Conservation (phyloP, 1,284 basidiomycete species). For the Ceratobasidium sp. region DNA sequence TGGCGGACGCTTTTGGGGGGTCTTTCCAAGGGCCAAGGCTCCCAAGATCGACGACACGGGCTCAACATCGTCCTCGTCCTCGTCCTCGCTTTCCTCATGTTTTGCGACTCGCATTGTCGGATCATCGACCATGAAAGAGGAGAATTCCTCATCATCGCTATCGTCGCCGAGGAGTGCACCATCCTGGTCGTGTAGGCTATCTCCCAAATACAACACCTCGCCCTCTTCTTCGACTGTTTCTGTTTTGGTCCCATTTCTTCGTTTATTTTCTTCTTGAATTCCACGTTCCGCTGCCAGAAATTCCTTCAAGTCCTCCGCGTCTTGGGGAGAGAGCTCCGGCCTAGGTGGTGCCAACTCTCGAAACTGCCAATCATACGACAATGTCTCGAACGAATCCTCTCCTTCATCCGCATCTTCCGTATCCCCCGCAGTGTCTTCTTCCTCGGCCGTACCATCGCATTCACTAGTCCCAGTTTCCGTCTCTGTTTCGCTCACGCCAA, state of each 20-base stretch:
- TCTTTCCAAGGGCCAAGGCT: conserved; percentile 24
- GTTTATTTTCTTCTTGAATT: conserved; percentile 34
- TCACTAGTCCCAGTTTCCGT: conserved; percentile 43
- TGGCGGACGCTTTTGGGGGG: neutral
- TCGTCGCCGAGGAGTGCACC: conserved; percentile 31
- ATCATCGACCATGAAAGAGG: conserved; percentile 20
- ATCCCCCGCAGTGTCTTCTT: conserved; percentile 20
- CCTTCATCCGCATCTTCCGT: conserved; percentile 42
- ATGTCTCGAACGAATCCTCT: conserved; percentile 20
- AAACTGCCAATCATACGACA: conserved; percentile 39
- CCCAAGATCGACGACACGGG: conserved; percentile 42
- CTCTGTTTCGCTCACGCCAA: conserved; percentile 25
- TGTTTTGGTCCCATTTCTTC: conserved; percentile 28
- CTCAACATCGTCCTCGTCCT: conserved; percentile 4
- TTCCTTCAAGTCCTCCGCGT: conserved; percentile 46
- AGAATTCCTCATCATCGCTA: conserved; percentile 41
- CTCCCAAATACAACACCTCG: conserved; percentile 41
- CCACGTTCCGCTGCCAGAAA: conserved; percentile 46
- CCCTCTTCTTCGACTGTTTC: conserved; percentile 37
- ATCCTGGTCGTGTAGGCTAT: conserved; percentile 23
- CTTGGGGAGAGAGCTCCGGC: conserved; percentile 45
- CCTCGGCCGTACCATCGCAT: conserved; percentile 37
- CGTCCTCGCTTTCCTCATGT: conserved; percentile 19
- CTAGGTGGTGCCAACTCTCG: conserved; percentile 16
- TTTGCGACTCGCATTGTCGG: conserved; percentile 30